Evolutionary conservation across 2,329 filamentous ascomycete genomes (phyloP).

Genomic region (Tothia fuscella): DNA sequence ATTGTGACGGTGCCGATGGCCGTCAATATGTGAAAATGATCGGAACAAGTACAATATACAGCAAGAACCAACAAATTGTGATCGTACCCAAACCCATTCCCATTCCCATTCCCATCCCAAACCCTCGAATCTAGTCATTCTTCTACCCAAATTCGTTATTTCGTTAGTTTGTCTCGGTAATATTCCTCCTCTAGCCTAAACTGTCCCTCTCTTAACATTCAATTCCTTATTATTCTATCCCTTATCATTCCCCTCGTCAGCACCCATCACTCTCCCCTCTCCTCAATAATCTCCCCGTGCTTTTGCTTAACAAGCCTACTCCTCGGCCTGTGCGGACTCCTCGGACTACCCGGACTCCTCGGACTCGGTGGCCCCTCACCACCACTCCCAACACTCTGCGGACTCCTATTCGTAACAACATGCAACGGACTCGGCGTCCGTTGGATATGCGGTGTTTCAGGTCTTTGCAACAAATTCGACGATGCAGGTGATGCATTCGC

Average conservation of each 20-base stretch:
- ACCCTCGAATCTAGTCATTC: too few species aligned
- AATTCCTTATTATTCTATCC: too few species aligned
- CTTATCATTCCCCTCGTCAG: background rate
- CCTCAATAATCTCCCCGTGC: background rate
- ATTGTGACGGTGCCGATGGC: too few species aligned
- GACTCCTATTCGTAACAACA: background rate
- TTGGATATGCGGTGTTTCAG: background rate
- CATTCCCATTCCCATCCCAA: too few species aligned
- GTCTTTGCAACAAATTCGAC: conserved; percentile 1
- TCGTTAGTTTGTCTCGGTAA: too few species aligned
- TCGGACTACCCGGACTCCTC: background rate
- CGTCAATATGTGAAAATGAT: too few species aligned
- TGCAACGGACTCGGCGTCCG: conserved; percentile 2
- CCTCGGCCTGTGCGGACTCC: background rate
- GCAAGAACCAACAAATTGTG: too few species aligned
- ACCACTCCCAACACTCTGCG: background rate
- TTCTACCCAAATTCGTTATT: too few species aligned
- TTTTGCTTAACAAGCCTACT: background rate
- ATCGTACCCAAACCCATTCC: too few species aligned
- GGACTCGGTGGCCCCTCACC: conserved; percentile 1
- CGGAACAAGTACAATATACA: too few species aligned
- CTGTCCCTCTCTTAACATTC: too few species aligned
- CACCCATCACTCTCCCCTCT: background rate
- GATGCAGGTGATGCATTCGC: background rate
- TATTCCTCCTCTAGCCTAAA: too few species aligned